These are phyloP conservation scores for Candida manassasensis DNA, from an alignment of 805 yeast genomes.

Conservation along the genomic window DNA sequence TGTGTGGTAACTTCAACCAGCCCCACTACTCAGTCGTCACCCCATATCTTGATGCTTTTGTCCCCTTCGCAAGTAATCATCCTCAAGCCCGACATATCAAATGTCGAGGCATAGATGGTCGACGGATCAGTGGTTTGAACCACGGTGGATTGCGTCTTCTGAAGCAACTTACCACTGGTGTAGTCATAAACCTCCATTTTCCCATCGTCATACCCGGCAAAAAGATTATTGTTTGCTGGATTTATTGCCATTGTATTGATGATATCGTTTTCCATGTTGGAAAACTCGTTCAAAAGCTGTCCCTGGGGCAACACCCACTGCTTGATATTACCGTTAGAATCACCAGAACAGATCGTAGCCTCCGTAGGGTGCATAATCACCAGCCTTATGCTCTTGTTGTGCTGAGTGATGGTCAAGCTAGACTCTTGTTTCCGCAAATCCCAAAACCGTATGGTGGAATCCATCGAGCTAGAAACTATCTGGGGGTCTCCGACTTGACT, in stretches of 20 bases:
- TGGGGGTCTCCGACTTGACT: slow-evolving; percentile 80
- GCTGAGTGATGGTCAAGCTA: slow-evolving; percentile 73
- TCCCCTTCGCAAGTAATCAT: slow-evolving; percentile 88
- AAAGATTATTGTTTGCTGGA: slow-evolving; percentile 55
- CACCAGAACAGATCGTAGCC: slow-evolving; percentile 72
- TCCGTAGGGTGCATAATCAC: slow-evolving; percentile 65
- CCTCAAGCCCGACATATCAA: slow-evolving; percentile 77
- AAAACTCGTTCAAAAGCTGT: slow-evolving; percentile 53
- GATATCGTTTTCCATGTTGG: slow-evolving; percentile 42
- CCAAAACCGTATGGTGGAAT: slow-evolving; percentile 84
- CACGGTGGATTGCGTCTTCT: slow-evolving; percentile 46
- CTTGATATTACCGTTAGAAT: slow-evolving; percentile 66
- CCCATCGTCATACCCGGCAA: slow-evolving; percentile 85
- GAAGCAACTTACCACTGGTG: slow-evolving; percentile 60
- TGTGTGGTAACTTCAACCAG: no score
- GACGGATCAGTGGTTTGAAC: slow-evolving; percentile 69
- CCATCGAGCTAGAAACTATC: slow-evolving; percentile 76
- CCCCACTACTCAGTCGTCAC: no score
- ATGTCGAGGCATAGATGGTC: slow-evolving; percentile 65
- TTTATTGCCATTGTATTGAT: slow-evolving; percentile 68
- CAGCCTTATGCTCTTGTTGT: slow-evolving; percentile 74
- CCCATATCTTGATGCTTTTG: slow-evolving; percentile 77
- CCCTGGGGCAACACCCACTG: slow-evolving; percentile 86
- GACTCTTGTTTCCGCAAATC: slow-evolving; percentile 79
- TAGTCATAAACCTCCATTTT: slow-evolving; percentile 74